phyloP scores from a whole-genome alignment of 441 rosid genomes.

The Populus hybrid region DNA sequence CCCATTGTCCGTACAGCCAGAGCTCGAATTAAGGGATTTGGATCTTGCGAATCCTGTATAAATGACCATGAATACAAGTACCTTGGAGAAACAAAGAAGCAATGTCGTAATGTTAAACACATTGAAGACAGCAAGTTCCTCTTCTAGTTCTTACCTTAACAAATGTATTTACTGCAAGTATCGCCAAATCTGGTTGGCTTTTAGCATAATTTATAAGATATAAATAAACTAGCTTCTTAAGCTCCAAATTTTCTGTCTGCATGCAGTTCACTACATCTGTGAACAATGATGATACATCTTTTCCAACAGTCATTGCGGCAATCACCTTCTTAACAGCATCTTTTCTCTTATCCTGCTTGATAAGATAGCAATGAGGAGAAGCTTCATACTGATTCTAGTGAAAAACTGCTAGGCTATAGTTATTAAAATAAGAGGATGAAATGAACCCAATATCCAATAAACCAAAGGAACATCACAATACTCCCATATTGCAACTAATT shows the following conservation, averaged over 20 bases:
- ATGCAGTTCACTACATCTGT: constrained; percentile 98
- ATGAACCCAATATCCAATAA: background rate
- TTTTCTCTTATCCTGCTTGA: constrained; percentile 88
- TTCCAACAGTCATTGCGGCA: constrained; percentile 99
- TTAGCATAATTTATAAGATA: no score
- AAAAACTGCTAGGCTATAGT: background rate
- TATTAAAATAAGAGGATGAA: background rate
- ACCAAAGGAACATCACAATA: background rate
- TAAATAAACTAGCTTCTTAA: constrained; percentile 97
- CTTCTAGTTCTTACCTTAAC: constrained; percentile 66
- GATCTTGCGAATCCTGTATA: constrained; percentile 95
- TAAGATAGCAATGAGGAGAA: constrained; percentile 1
- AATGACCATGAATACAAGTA: constrained; percentile 17
- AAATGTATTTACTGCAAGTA: constrained; percentile 95
- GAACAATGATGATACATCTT: constrained; percentile 92
- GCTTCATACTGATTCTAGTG: constrained; percentile 11
- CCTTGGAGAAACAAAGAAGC: constrained; percentile 13
- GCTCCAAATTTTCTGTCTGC: constrained; percentile 99
- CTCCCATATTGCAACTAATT: background rate
- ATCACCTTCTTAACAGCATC: constrained; percentile 99
- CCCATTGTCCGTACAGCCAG: constrained; percentile 99
- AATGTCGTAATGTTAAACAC: constrained; percentile 9
- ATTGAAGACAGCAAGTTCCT: background rate
- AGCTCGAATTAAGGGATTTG: constrained; percentile 96
- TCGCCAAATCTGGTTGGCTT: constrained; percentile 98